Evolutionary conservation across 129 eudicot genomes (phyloP), one percentile per base, ranked within the genome.

Genomic region (Glebionis coronaria): DNA sequence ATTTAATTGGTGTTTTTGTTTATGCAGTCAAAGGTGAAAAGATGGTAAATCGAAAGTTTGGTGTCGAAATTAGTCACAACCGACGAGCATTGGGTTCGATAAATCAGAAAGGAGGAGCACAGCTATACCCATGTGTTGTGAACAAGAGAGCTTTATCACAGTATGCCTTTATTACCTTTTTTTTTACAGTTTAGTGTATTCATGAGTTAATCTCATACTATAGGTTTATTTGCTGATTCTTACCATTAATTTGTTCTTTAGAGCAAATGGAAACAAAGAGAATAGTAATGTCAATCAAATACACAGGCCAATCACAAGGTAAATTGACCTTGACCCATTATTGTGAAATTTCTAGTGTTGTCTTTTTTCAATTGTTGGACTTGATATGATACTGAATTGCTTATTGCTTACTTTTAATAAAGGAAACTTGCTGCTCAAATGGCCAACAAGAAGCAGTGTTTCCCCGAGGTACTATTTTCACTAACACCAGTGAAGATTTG

Each of bases 401-500:
- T 58, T 57, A 28, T 58, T 67, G 2, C 46, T 58, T 57, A 19
- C 49, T 57, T 67, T 20, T 56, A 11, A 9, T 80, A 14, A 59
- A 88, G 97, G 71, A 86, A 83, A 80, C 80, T 76, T 77, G 81
- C 90, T 55, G 94, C 97, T 21, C 94, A 85, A 77, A 82, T 79
- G 66, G 83, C 85, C 15, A 81, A 54, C 73, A 77, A 80, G 44
- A 80, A 77, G 75, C 78, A 81, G 68, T 68, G 56, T 31, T 65
- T 63, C 46, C 81, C 73, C 8, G 87, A 80, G 85, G 85, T 80
- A 80, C 21, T 19, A 50, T 11, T 53, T 65, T 40, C 59, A 12
- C 50, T 56, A 31, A 67, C 25, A 50, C 49, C 21, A 38, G 52
- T 59, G 38, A 75, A 16, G 7, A 20, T 3, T 15, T 59, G 3